Evolutionary conservation across 2,329 filamentous ascomycete species (phyloP), one percentile per base, ranked within the genome.

Genomic region (Trichoderma afroharzianum): DNA sequence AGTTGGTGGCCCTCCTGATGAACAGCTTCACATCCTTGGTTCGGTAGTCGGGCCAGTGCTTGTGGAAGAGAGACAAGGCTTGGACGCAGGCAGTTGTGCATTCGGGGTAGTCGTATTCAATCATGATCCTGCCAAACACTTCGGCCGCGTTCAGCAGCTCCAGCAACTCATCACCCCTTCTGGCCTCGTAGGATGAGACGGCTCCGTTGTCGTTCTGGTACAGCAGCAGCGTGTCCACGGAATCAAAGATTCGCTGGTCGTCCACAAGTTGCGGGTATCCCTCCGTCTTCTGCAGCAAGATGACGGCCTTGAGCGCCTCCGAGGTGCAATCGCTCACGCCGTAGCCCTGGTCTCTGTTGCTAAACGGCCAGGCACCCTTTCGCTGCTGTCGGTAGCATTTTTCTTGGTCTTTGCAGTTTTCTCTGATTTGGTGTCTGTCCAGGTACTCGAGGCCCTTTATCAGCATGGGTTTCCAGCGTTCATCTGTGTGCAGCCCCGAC

Each of bases 91-190:
- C 95, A 3, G 96, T 98, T 0, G 96, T 99, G 84, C 96, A 99
- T 81, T 99, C 96, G 0, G 95, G 94, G 78, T 99, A 98, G 80
- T 97, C 94, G 80, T 99, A 99, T 79, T 98, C 95, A 68, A 99
- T 92, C 96, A 99, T 99, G 83, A 99, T 99, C 24, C 91, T 88
- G 15, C 94, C 95, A 80, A 99, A 99, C 0, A 99, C 95, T 80
- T 99, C 96, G 1, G 96, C 96, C 0, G 95, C 95, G 78, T 99
- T 99, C 57, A 99, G 88, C 80, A 91, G 87, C 81, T 99, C 96
- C 75, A 98, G 81, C 75, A 88, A 88, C 75, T 92, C 87, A 11
- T 93, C 92, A 2, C 92, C 95, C 30, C 96, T 90, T 1, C 91
- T 92, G 2, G 88, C 88, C 79, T 99, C 96, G 80, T 99, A 99